phyloP scores from a whole-genome alignment of 73 alveolate species.

The Uronychia binucleata region DNA sequence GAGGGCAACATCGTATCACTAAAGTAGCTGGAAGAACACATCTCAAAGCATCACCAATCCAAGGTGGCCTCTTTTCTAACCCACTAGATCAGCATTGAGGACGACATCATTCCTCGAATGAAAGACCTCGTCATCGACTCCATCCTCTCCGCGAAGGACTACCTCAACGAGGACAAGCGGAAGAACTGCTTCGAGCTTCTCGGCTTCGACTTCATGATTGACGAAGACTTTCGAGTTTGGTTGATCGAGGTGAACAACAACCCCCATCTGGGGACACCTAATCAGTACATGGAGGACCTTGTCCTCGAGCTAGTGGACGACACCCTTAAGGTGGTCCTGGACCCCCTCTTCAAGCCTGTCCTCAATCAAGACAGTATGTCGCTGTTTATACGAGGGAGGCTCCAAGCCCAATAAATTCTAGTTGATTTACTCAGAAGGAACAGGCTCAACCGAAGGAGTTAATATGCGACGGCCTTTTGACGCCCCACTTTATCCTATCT shows the following conservation, averaged over 20 bases:
- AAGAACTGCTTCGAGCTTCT: constrained; percentile 68
- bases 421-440: constrained; percentile 1
- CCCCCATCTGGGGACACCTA: constrained; percentile 66
- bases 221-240: constrained; percentile 79
- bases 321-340: constrained; percentile 24
- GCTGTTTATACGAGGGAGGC: background rate
- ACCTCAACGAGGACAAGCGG: constrained; percentile 53
- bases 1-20: background rate
- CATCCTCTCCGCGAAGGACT: constrained; percentile 52
- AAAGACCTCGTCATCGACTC: constrained; percentile 69
- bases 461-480: background rate
- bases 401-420: background rate
- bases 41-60: background rate
- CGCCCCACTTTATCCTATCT: background rate
- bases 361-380: background rate
- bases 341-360: background rate
- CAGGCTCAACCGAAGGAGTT: background rate
- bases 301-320: constrained; percentile 33
- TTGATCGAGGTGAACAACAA: constrained; percentile 74
- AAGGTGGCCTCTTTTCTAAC: too few species aligned
- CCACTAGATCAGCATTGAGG: background rate
- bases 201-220: constrained; percentile 79
- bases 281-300: constrained; percentile 5
- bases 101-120: constrained; percentile 16
- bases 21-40: background rate